Evolutionary conservation across 108 stramenopile species (phyloP).

Genomic region (Aurantiochytrium sp.): DNA sequence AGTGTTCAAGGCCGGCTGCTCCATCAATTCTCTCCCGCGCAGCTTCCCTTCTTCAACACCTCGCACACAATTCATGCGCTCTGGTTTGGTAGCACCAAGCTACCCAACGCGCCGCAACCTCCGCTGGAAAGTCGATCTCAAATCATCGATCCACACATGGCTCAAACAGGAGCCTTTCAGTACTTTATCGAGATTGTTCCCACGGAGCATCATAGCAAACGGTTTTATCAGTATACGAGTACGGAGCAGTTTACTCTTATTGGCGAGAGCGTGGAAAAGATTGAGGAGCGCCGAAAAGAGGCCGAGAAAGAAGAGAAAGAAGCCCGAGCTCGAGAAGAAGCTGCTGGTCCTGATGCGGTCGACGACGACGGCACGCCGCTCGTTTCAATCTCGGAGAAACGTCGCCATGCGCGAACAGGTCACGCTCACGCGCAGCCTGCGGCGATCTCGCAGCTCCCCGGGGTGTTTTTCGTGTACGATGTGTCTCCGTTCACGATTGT

Average conservation of each 20-base stretch:
- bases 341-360: too few species aligned
- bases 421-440: neutral
- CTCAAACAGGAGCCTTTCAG: neutral
- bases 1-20: conserved; percentile 3
- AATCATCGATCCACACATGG: neutral
- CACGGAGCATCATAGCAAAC: neutral
- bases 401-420: neutral
- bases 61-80: conserved; percentile 30
- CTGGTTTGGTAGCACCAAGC: conserved; percentile 15
- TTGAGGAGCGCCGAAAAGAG: neutral
- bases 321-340: neutral
- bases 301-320: neutral
- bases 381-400: neutral
- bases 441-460: neutral
- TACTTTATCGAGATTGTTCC: neutral
- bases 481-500: neutral
- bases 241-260: neutral
- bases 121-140: neutral
- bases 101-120: neutral
- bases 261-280: neutral
- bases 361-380: neutral
- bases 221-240: neutral
- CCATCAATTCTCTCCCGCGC: conserved; percentile 26
- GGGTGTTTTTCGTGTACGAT: neutral
- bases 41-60: conserved; percentile 18